A percentile compares a stretch with the other conserved stretches of the same genome.
Conservation (phyloP, 805 yeast species). For the Wickerhamomyces strasburgensis region DNA sequence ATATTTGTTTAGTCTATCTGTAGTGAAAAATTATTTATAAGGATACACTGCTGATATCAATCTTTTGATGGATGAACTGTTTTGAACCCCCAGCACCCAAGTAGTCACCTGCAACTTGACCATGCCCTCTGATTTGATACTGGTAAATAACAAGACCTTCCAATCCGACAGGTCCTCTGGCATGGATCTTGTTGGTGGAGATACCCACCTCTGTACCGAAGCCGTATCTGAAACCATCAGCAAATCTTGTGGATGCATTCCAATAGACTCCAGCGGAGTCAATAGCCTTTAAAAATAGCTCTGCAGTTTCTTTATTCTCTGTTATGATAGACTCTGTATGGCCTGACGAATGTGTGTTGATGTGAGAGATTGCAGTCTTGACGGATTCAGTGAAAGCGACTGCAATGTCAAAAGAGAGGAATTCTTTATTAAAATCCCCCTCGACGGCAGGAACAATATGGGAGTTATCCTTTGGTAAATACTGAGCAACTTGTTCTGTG, state of each 20-base stretch:
- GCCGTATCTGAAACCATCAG: constrained; percentile 98
- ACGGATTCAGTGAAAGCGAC: constrained; percentile 57
- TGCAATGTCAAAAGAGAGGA: constrained; percentile 76
- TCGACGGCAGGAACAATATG: constrained; percentile 46
- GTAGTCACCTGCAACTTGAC: constrained; percentile 90
- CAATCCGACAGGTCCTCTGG: constrained; percentile 97
- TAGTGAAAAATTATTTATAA: constrained; percentile 16
- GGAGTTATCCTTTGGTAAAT: constrained; percentile 23
- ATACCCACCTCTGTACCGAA: constrained; percentile 99
- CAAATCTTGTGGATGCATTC: constrained; percentile 96
- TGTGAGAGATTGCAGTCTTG: constrained; percentile 75
- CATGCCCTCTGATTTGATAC: constrained; percentile 86
- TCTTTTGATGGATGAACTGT: constrained; percentile 68
- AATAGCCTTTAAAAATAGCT: constrained; percentile 71
- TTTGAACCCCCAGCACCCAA: constrained; percentile 87
- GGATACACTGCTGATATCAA: constrained; percentile 33
- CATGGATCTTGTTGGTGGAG: constrained; percentile 93
- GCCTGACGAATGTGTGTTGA: constrained; percentile 87
- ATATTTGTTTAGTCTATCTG: too few species aligned
- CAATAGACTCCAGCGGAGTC: constrained; percentile 97
- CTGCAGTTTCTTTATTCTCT: constrained; percentile 64
- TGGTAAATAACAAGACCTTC: constrained; percentile 97
- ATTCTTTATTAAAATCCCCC: constrained; percentile 79
- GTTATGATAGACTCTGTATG: constrained; percentile 95
- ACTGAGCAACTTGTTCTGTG: constrained; percentile 41